Evolutionary conservation across 192 early-diverging fungal species (phyloP), one percentile per base, ranked within the genome.

Genomic region (Oehlia diaphana): DNA sequence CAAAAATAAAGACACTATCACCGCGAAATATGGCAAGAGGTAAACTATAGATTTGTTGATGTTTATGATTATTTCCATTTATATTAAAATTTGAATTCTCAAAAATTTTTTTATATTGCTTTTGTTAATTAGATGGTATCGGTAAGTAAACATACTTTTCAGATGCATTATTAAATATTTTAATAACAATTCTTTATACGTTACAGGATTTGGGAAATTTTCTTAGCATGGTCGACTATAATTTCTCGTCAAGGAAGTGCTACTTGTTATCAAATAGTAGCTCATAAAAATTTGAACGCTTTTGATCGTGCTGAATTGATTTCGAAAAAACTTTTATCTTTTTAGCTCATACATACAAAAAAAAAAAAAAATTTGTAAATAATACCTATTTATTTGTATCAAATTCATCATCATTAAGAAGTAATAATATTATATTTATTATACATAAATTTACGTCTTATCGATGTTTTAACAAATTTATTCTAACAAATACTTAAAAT

Each of bases 201-300:
- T 62, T 19, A 33, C 42, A 78, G 96, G 80, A 88, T 95, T 83
- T 99, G 97, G 97, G 95, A 99, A 91, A 92, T 97, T 85, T 99
- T 99, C 93, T 92, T 99, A 79, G 94, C 95, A 68, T 99, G 95
- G 94, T 97, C 95, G 63, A 91, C 93, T 78, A 97, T 99, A 81
- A 91, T 97, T 76, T 93, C 96, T 64, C 92, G 97, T 82, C 97
- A 99, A 89, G 97, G 97, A 21, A 94, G 92, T 84, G 94, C 97
- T 31, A 99, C 96, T 49, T 95, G 94, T 87, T 99, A 94, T 93
- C 96, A 97, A 89, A 94, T 99, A 82, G 89, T 96, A 66, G 91
- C 91, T 68, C 95, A 97, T 93, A 99, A 99, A 92, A 99, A 99
- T 92, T 84, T 92, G 85, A 99, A 99, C 86, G 88, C 90, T 39